Base-by-base conservation (phyloP, 2,329 filamentous ascomycete species). In the Neobulgaria alba region DNA sequence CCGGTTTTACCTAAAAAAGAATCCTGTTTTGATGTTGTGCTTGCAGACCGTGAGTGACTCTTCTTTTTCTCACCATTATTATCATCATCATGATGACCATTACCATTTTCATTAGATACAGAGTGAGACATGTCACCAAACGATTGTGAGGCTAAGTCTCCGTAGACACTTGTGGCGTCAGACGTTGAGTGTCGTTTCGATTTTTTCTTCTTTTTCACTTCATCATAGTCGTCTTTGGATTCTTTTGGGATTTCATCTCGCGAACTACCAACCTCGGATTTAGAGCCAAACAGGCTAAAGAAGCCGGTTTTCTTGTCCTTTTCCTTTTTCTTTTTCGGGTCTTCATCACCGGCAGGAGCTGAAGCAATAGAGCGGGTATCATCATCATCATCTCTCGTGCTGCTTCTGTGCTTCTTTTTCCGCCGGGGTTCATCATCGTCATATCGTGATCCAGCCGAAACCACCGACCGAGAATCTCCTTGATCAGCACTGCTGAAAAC, bases 1-100 rank as follows among this genome's bases (percentile, higher is more conserved):
- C 67, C 76, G 76, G 77, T 73, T 70, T 73, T 76, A 80, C 64
- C 77, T 80, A 80, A 79, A 79, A 81, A 80, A 80, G 75, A 75
- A 65, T 71, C 62, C 61, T 66, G 64, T 38, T 57, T 55, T 14
- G 51, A 51, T 43, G 53, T 51, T 29, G 44, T 39, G 41, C 48
- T 54, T 37, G 41, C 49, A 36, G 47, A 53, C 43, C 47, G 50
- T n/a, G 51, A 53, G 35, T 48, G 44, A 31, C 47, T 51, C 38
- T 56, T 54, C 40, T 52, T 56, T 37, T 46, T 54, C 31, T 56
- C 54, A 20, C 29, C 30, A 16, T 52, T 51, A 10, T 43, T 30
- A 39, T 55, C 46, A 29, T 53, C 48, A 33, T 57, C 50, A 32
- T 49, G 41, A 33, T 41, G 21, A 14, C 46, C 41, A 9, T 51